phyloP scores from a whole-genome alignment of 1,284 basidiomycete species.

The Irpex sp. region DNA sequence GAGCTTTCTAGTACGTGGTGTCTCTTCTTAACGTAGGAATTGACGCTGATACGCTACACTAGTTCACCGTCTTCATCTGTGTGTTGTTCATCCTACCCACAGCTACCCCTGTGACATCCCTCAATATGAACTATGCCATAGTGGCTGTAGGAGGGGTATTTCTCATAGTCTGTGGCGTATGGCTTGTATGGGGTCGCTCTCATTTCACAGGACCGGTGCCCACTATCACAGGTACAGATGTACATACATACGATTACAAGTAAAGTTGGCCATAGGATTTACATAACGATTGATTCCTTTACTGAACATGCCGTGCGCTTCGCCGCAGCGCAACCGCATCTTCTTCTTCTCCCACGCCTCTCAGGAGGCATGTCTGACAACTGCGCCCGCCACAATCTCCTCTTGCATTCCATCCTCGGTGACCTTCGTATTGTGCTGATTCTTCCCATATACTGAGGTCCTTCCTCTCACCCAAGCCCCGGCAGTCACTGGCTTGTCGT shows the following conservation, averaged over 20 bases:
- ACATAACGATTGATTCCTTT: conserved; percentile 33
- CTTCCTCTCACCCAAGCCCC: conserved; percentile 38
- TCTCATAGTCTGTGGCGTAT: conserved; percentile 36
- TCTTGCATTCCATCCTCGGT: conserved; percentile 27
- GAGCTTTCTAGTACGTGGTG: conserved; percentile 38
- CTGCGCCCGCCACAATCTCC: conserved; percentile 29
- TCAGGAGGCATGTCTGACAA: conserved; percentile 24
- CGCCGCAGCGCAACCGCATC: too few species aligned
- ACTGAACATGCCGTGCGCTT: conserved; percentile 26
- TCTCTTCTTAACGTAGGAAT: neutral
- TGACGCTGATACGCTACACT: neutral
- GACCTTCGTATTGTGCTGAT: conserved; percentile 19
- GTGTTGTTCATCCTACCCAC: conserved; percentile 60
- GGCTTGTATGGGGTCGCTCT: conserved; percentile 36
- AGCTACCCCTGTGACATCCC: conserved; percentile 48
- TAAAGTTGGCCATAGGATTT: neutral
- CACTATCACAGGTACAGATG: conserved; percentile 2
- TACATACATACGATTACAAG: neutral
- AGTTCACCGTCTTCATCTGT: conserved; percentile 55
- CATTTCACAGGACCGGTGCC: conserved; percentile 29
- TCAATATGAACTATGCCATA: conserved; percentile 65
- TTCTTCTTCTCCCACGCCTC: too few species aligned
- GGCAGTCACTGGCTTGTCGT: conserved; percentile 33
- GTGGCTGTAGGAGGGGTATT: conserved; percentile 47
- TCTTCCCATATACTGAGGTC: conserved; percentile 31